Evolutionary conservation across 73 alveolate species (phyloP).

Genomic region (Blepharisma japonicum): DNA sequence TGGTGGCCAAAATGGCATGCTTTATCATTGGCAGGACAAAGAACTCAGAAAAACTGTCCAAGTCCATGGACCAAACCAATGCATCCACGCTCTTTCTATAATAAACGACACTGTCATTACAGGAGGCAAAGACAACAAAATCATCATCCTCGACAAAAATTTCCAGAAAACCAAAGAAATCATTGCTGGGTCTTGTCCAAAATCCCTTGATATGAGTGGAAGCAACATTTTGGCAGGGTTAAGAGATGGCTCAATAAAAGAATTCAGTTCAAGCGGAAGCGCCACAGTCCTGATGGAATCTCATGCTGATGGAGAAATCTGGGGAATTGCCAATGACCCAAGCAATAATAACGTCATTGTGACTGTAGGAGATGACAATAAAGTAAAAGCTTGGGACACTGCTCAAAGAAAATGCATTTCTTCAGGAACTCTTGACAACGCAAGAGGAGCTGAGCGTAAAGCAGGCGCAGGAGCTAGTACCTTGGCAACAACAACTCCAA

Average conservation of each 20-base stretch:
- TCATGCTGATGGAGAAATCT: conserved; percentile 88
- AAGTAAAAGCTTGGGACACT: conserved; percentile 55
- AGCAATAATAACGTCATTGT: conserved; percentile 59
- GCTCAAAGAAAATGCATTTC: conserved; percentile 40
- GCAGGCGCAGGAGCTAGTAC: conserved; percentile 68
- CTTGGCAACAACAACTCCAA: conserved; percentile 53
- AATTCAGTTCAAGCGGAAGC: conserved; percentile 41
- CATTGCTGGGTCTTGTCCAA: conserved; percentile 47
- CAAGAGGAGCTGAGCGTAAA: conserved; percentile 39
- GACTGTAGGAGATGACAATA: conserved; percentile 89
- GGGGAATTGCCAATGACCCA: conserved; percentile 81
- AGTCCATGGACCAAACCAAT: conserved; percentile 53
- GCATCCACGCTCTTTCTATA: conserved; percentile 54
- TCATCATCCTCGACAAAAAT: conserved; percentile 33
- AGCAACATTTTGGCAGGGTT: conserved; percentile 83
- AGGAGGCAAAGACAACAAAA: conserved; percentile 66
- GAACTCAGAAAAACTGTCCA: conserved; percentile 39
- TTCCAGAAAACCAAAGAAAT: conserved; percentile 37
- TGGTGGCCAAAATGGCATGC: conserved; percentile 68
- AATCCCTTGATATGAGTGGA: conserved; percentile 78
- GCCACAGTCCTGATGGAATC: conserved; percentile 54
- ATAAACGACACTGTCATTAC: conserved; percentile 50
- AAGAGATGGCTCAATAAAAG: conserved; percentile 84
- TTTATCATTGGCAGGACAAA: conserved; percentile 65
- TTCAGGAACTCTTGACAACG: conserved; percentile 49